Evolutionary conservation across 1,139 yeast species (phyloP).

Genomic region (Sugiyamaella japonica): DNA sequence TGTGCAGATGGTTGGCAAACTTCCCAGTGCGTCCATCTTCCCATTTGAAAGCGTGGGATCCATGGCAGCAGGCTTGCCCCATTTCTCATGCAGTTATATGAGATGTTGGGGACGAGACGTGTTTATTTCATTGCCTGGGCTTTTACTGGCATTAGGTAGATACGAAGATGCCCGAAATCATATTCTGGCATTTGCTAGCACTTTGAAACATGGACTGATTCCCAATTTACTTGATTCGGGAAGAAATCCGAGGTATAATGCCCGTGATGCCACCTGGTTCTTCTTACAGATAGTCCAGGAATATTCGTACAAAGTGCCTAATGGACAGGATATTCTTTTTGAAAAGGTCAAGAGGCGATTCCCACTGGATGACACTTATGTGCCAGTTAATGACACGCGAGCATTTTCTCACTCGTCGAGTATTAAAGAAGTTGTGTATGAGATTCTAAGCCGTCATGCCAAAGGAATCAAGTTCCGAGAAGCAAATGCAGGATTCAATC

Average conservation of each 20-base stretch:
- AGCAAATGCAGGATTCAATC: slow-evolving; percentile 87
- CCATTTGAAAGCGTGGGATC: slow-evolving; percentile 65
- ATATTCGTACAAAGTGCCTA: slow-evolving; percentile 65
- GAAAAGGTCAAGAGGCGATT: slow-evolving; percentile 79
- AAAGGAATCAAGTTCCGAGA: slow-evolving; percentile 84
- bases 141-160: slow-evolving; percentile 74
- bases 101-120: slow-evolving; percentile 99
- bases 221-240: slow-evolving; percentile 94
- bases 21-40: slow-evolving; percentile 71
- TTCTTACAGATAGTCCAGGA: slow-evolving; percentile 86
- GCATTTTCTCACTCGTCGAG: slow-evolving; percentile 75
- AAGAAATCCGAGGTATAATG: slow-evolving; percentile 89
- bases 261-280: slow-evolving; percentile 97
- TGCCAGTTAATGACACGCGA: slow-evolving; percentile 63
- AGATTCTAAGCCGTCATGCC: slow-evolving; percentile 83
- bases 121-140: slow-evolving; percentile 81
- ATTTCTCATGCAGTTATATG: slow-evolving; percentile 86
- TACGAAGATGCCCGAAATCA: slow-evolving; percentile 77
- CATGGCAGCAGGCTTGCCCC: slow-evolving; percentile 96
- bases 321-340: slow-evolving; percentile 64
- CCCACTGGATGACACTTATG: slow-evolving; percentile 83
- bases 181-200: slow-evolving; percentile 83
- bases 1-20: slow-evolving; percentile 78
- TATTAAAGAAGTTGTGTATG: slow-evolving; percentile 75
- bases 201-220: slow-evolving; percentile 91